Evolutionary conservation across 257 asterid species (phyloP).

Genomic region (Coffea canephora): DNA sequence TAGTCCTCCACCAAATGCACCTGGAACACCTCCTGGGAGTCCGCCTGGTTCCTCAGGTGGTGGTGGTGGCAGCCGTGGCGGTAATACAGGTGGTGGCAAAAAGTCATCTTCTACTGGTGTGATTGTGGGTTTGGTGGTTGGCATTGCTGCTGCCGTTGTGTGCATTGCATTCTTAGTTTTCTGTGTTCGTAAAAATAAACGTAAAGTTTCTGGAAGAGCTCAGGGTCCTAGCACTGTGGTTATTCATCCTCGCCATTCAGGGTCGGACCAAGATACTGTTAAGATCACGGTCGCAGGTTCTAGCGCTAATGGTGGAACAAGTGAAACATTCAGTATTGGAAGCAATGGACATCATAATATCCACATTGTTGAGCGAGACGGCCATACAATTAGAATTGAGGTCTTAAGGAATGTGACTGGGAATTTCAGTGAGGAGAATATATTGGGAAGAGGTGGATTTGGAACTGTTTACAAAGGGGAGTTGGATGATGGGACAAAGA

Average conservation of each 20-base stretch:
- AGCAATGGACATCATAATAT: conserved; percentile 58
- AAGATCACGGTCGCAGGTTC: conserved; percentile 65
- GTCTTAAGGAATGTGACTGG: conserved; percentile 63
- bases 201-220: conserved; percentile 38
- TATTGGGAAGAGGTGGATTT: conserved; percentile 80
- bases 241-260: conserved; percentile 78
- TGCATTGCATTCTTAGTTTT: conserved; percentile 46
- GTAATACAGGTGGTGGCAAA: conserved; percentile 32
- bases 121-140: conserved; percentile 65
- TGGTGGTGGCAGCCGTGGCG: conserved; percentile 22
- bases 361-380: conserved; percentile 73
- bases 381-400: conserved; percentile 66
- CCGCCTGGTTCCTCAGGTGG: conserved; percentile 17
- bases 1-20: conserved; percentile 42
- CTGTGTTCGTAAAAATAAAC: conserved; percentile 40
- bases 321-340: conserved; percentile 50
- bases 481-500: conserved; percentile 73
- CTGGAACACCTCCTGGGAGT: conserved; percentile 18
- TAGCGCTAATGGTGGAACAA: conserved; percentile 49
- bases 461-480: conserved; percentile 91
- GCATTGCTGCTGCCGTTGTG: conserved; percentile 41
- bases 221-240: conserved; percentile 51
- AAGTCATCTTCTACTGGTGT: conserved; percentile 40
- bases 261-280: conserved; percentile 61
- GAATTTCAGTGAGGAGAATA: conserved; percentile 58